Evolutionary conservation across 1,284 basidiomycete species (phyloP), one percentile per base, ranked within the genome.

Genomic region (Ustilago tritici): DNA sequence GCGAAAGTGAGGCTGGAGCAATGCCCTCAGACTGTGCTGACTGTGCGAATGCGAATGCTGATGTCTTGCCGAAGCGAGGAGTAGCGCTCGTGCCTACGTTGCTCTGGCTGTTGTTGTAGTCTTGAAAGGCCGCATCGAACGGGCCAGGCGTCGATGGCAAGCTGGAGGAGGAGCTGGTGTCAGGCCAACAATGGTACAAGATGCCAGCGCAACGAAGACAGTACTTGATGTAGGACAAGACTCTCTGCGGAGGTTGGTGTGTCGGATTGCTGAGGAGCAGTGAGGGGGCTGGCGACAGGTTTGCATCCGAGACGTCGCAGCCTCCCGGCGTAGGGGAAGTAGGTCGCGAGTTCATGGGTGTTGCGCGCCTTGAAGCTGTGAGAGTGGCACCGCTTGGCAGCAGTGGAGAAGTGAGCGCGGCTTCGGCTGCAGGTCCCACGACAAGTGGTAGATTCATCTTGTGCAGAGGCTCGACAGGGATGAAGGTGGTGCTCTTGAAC

Each of bases 161-260:
- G 35, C 67, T 73, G 15, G 65, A 28, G 35, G 54, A 63, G 15
- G 79, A 79, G 56, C 67, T 71, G 9, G 74, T 67, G 56, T 84
- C 82, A 23, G 81, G 81, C 82, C 81, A 83, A 47, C 72, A 85
- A 78, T 90, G 89, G 76, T 89, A 89, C 32, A 89, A 80, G 61
- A 89, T 88, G 1, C 89, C 89, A 0, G 87, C 85, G 23, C 87
- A 89, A 14, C 89, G 88, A 9, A 90, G 80, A 34, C 89, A 88
- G 69, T 90, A 86, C 69, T 85, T 82, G 80, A 85, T 67, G 62
- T 76, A 85, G 19, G 71, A 85, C n/a, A 82, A 69, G 17, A 79
- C 70, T 31, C 70, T 70, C 65, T 70, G 65, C 15, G 65, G 79
- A 31, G 74, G 86, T 64, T 83, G 82, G 17, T 56, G 53, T 34